Conservation (phyloP, 148 eudicot species). For the Diospyros kaki region DNA sequence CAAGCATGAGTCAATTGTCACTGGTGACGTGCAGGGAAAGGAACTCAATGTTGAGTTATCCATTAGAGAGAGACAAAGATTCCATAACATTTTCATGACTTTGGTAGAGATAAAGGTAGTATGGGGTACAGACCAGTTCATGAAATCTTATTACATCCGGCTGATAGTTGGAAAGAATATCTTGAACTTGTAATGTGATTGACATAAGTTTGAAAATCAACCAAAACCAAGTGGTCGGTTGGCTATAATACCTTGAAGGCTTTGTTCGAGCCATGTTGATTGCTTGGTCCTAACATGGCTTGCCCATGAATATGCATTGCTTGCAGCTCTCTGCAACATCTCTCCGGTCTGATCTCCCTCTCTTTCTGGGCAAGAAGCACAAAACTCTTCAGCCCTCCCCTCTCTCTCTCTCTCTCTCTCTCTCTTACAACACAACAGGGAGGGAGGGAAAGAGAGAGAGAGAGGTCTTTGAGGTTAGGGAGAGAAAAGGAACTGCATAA, state of each 20-base stretch:
- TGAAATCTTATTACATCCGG: not conserved
- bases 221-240: not conserved
- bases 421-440: not conserved
- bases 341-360: not conserved
- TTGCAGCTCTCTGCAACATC: constrained; percentile 44
- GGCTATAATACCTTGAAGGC: constrained; percentile 27
- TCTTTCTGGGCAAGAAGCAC: not conserved
- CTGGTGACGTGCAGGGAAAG: too few relatives aligned
- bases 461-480: too few relatives aligned
- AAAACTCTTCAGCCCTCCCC: not conserved
- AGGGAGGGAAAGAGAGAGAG: too few relatives aligned
- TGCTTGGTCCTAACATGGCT: constrained; percentile 44
- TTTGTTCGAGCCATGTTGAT: constrained; percentile 46
- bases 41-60: too few relatives aligned
- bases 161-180: not conserved
- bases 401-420: not conserved
- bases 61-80: too few relatives aligned
- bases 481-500: not conserved
- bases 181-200: too few relatives aligned
- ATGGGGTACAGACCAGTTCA: not conserved
- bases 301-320: constrained; percentile 50
- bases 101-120: too few relatives aligned
- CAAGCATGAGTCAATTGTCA: too few relatives aligned
- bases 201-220: not conserved
- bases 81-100: too few relatives aligned